A percentile compares a stretch with the other conserved stretches of the same genome.
Evolutionary conservation across 163 green algal genomes (phyloP).

Genomic region (Volvox carteri): DNA sequence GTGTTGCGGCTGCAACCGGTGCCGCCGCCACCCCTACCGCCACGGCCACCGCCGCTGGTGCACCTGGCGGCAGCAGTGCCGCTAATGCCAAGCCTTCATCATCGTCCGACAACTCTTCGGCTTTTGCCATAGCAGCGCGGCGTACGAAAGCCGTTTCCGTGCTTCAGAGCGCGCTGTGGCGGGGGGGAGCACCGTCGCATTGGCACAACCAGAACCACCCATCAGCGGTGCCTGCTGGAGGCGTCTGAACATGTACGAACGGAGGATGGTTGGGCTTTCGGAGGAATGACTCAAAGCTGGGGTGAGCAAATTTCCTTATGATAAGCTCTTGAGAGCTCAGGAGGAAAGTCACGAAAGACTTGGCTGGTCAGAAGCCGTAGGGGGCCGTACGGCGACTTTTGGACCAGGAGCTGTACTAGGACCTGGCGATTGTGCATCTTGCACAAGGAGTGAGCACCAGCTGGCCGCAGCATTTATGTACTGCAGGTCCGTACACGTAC

Average conservation of each 20-base stretch:
- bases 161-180: conserved; percentile 42
- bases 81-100: too few species aligned
- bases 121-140: neutral
- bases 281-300: too few species aligned
- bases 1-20: too few species aligned
- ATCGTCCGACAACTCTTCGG: too few species aligned
- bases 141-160: neutral
- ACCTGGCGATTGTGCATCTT: conserved; percentile 52
- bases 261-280: too few species aligned
- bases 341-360: too few species aligned
- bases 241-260: conserved; percentile 47
- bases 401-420: conserved; percentile 58
- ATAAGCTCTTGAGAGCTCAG: too few species aligned
- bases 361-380: conserved; percentile 32
- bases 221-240: conserved; percentile 7
- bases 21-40: too few species aligned
- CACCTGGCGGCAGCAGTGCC: too few species aligned
- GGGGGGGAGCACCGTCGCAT: neutral
- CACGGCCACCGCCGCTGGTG: too few species aligned
- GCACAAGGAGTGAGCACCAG: conserved; percentile 37
- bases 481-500: conserved; percentile 54
- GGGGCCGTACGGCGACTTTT: conserved; percentile 13
- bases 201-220: too few species aligned
- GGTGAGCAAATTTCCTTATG: too few species aligned
- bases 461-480: conserved; percentile 57